A percentile compares a stretch with the other conserved stretches of the same genome.
phyloP scores from a whole-genome alignment of 495 filamentous ascomycete genomes.

The Halenospora varia region DNA sequence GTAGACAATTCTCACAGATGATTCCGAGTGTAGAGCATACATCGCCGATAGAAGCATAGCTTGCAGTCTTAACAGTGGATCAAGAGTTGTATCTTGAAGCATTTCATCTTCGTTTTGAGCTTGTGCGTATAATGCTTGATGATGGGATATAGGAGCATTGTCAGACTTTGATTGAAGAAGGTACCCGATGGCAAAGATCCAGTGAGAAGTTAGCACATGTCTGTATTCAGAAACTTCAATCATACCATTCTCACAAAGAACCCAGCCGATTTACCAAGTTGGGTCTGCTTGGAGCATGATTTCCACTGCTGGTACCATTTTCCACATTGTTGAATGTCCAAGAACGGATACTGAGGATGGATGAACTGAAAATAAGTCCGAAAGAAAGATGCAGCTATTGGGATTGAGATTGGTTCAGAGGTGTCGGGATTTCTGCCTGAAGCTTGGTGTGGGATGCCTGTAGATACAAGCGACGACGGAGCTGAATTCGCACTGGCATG shows the following conservation, averaged over 20 bases:
- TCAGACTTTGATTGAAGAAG: slow-evolving; percentile 10
- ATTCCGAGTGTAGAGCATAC: slow-evolving; percentile 6
- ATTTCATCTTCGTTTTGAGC: slow-evolving; percentile 7
- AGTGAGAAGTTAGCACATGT: not conserved
- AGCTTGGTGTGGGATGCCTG: no score
- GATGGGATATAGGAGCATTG: not conserved
- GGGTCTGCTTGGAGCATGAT: not conserved
- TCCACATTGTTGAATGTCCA: slow-evolving; percentile 1
- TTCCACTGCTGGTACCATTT: slow-evolving; percentile 4
- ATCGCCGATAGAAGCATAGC: slow-evolving; percentile 7
- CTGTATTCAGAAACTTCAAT: not conserved
- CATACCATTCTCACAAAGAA: slow-evolving; percentile 9
- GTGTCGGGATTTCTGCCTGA: no score
- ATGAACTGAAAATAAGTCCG: slow-evolving; percentile 7
- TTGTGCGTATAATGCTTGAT: slow-evolving; percentile 6
- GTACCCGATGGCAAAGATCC: slow-evolving; percentile 9
- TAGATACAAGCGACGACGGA: no score
- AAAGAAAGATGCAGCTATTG: slow-evolving; percentile 10
- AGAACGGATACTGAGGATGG: slow-evolving; percentile 10
- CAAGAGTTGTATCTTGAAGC: not conserved
- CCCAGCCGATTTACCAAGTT: not conserved
- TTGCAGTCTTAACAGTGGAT: slow-evolving; percentile 4
- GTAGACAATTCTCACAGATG: not conserved
- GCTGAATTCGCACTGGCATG: no score
- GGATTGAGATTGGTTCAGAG: no score